These are phyloP conservation scores for Gonium pectorale DNA, from an alignment of 139 green algal species.

Conservation along the genomic window DNA sequence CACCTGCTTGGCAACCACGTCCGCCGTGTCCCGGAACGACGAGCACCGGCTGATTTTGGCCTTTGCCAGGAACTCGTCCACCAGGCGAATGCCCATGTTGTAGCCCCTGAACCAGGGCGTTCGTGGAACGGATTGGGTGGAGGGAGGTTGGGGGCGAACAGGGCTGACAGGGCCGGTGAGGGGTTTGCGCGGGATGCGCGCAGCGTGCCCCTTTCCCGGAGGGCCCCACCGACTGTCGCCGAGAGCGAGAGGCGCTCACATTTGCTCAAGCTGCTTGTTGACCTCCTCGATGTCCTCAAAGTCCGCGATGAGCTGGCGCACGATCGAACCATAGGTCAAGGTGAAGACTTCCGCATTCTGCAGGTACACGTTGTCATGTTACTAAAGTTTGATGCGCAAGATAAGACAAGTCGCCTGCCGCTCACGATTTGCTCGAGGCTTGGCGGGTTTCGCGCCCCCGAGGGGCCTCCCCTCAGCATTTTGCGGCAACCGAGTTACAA, in stretches of 20 bases:
- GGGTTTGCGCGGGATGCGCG: too few species aligned
- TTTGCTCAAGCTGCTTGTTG: constrained; percentile 97
- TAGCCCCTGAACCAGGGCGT: constrained; percentile 81
- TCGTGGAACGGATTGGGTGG: neutral
- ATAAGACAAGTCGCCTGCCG: too few species aligned
- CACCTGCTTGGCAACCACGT: constrained; percentile 82
- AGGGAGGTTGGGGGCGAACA: neutral
- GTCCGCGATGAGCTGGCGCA: constrained; percentile 95
- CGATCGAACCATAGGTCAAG: constrained; percentile 97
- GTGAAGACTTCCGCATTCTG: constrained; percentile 97
- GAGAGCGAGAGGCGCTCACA: too few species aligned
- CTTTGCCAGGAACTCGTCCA: constrained; percentile 97
- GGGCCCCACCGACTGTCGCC: too few species aligned
- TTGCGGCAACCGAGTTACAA: too few species aligned
- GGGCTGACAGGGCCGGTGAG: neutral
- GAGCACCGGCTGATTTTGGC: constrained; percentile 74
- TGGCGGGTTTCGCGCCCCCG: constrained; percentile 33
- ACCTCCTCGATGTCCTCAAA: constrained; percentile 95
- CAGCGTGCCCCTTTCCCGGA: too few species aligned
- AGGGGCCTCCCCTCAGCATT: constrained; percentile 33
- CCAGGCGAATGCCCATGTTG: constrained; percentile 93
- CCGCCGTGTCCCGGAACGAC: constrained; percentile 86
- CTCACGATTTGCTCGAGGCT: constrained; percentile 44
- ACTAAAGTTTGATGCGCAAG: too few species aligned
- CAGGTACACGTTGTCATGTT: too few species aligned